Evolutionary conservation across 805 yeast genomes (phyloP).

Genomic region (Debaryomyces hansenii): DNA sequence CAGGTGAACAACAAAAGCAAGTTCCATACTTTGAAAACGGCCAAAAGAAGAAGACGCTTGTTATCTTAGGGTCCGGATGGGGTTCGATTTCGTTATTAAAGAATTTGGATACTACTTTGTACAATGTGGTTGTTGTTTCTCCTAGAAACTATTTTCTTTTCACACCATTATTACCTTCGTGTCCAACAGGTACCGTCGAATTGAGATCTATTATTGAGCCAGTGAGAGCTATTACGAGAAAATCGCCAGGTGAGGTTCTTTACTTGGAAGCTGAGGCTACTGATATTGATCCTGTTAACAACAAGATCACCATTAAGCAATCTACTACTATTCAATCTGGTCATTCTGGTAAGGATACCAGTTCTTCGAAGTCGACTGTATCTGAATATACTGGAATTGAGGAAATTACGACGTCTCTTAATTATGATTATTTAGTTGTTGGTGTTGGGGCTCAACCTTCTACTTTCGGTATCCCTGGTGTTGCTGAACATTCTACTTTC

Average conservation of each 20-base stretch:
- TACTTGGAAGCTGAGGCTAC: constrained; percentile 92
- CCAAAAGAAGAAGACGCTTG: constrained; percentile 68
- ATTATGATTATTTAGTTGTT: constrained; percentile 81
- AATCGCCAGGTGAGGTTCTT: constrained; percentile 70
- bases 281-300: constrained; percentile 70
- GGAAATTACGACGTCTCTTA: constrained; percentile 46
- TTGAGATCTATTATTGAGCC: constrained; percentile 92
- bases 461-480: constrained; percentile 95
- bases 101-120: constrained; percentile 79
- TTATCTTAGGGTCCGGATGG: constrained; percentile 91
- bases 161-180: constrained; percentile 93
- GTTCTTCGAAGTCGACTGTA: constrained; percentile 40
- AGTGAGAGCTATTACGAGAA: constrained; percentile 81
- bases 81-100: constrained; percentile 85
- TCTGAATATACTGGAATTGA: constrained; percentile 42
- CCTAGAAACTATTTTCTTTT: constrained; percentile 95
- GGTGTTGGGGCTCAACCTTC: constrained; percentile 96
- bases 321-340: constrained; percentile 56
- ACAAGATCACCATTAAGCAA: constrained; percentile 63
- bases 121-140: constrained; percentile 86
- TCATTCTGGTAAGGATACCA: constrained; percentile 51
- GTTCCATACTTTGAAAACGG: constrained; percentile 56
- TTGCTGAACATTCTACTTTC: constrained; percentile 81
- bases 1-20: constrained; percentile 61
- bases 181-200: constrained; percentile 92